A percentile compares a stretch with the other conserved stretches of the same genome.
Evolutionary conservation across 1,284 basidiomycete genomes (phyloP).

Genomic region (Ustilago curta): DNA sequence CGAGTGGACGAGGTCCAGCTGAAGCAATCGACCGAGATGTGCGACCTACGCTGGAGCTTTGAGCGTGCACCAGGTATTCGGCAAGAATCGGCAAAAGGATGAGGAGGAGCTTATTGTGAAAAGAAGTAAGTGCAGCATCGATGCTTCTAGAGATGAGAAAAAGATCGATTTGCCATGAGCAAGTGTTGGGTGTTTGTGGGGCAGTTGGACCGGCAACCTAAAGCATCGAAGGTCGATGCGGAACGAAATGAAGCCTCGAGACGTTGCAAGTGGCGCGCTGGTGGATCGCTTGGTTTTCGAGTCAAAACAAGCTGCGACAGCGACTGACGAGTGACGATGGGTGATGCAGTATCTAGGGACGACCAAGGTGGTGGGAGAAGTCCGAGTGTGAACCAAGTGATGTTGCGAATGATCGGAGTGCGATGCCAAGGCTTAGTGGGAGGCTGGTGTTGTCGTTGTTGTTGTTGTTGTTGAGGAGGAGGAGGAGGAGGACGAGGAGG

Average conservation of each 20-base stretch:
- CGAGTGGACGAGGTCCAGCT: not conserved
- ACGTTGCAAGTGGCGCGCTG: not conserved
- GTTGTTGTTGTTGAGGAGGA: no score
- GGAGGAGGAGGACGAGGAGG: not conserved
- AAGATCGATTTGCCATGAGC: not conserved
- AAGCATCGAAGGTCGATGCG: conserved; percentile 14
- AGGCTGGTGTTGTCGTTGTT: no score
- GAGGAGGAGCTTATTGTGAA: conserved; percentile 19
- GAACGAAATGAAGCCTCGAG: conserved; percentile 22
- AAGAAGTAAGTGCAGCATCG: conserved; percentile 10
- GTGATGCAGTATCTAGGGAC: not conserved
- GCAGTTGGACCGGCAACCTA: conserved; percentile 4
- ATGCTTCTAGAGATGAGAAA: conserved; percentile 9
- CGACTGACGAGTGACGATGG: conserved; percentile 3
- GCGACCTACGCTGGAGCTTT: not conserved
- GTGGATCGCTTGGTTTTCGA: no score
- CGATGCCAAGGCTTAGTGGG: no score
- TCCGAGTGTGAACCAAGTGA: not conserved
- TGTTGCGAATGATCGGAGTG: not conserved
- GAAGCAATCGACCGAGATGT: no score
- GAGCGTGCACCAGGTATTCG: no score
- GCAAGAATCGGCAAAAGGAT: not conserved
- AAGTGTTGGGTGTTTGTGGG: conserved; percentile 7
- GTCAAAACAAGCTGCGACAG: not conserved
- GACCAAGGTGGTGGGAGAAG: not conserved